These are phyloP conservation scores for Taxillus chinensis DNA, from an alignment of 164 flowering plant genomes.

Conservation along the genomic window DNA sequence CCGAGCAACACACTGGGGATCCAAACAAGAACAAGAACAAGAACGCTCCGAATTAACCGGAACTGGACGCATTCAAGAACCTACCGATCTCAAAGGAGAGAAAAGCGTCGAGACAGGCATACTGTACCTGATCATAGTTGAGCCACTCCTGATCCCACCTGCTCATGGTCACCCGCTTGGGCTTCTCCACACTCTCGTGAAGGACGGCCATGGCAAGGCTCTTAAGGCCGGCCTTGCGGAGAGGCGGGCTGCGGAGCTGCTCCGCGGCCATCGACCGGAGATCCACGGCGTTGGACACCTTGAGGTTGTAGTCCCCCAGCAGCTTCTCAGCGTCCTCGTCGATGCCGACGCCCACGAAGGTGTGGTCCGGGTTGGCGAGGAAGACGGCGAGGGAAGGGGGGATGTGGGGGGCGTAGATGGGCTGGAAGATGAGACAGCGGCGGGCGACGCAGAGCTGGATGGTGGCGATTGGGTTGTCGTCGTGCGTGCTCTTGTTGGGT, in stretches of 20 bases:
- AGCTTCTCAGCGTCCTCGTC: slow-evolving; percentile 26
- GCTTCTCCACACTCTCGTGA: slow-evolving; percentile 33
- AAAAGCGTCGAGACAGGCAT: slow-evolving; percentile 54
- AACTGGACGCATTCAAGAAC: slow-evolving; percentile 9
- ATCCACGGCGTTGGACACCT: slow-evolving; percentile 20
- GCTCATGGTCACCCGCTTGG: slow-evolving; percentile 28
- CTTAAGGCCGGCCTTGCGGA: slow-evolving; percentile 33
- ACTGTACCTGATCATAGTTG: slow-evolving; percentile 28
- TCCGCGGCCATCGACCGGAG: slow-evolving; percentile 23
- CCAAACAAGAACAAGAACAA: too few species aligned
- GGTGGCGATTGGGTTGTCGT: slow-evolving; percentile 26
- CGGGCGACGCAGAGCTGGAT: slow-evolving; percentile 45
- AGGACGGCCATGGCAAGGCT: slow-evolving; percentile 22
- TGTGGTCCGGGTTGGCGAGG: slow-evolving; percentile 12
- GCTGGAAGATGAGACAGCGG: slow-evolving; percentile 40
- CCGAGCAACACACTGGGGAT: too few species aligned
- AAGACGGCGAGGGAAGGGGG: slow-evolving; percentile 24
- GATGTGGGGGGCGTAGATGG: slow-evolving; percentile 17
- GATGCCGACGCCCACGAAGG: slow-evolving; percentile 46
- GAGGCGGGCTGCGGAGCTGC: background rate
- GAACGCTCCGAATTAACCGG: too few species aligned
- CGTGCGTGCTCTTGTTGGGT: slow-evolving; percentile 14
- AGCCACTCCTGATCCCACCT: slow-evolving; percentile 33
- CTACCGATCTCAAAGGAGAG: slow-evolving; percentile 32
- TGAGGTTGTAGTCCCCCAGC: slow-evolving; percentile 18